phyloP scores from a whole-genome alignment of 129 eudicot species.

The Chrysanthemum seticuspe region DNA sequence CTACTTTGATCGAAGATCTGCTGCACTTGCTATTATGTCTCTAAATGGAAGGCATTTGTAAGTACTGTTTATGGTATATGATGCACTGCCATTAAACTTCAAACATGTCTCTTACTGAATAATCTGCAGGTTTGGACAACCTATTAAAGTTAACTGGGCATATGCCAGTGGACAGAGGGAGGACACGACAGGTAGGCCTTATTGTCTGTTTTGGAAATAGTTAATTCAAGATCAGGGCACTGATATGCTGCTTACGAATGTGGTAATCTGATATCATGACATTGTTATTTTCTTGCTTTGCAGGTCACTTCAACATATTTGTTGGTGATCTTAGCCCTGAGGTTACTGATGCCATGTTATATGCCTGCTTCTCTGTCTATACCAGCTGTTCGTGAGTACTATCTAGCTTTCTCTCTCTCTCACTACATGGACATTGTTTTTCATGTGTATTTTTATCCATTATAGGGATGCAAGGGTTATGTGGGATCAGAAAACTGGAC shows the following conservation, averaged over 20 bases:
- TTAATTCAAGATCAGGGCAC: no score
- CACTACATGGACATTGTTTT: not conserved
- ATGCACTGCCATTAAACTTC: not conserved
- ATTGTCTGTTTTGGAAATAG: not conserved
- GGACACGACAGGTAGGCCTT: conserved; percentile 55
- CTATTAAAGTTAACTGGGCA: conserved; percentile 98
- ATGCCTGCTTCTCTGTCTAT: conserved; percentile 71
- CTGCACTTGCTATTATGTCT: conserved; percentile 66
- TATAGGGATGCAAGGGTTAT: conserved; percentile 87
- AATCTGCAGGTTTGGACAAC: conserved; percentile 84
- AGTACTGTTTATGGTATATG: conserved; percentile 25
- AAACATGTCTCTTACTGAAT: conserved; percentile 14
- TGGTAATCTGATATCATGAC: not conserved
- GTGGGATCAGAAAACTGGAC: conserved; percentile 96
- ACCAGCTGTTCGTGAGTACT: conserved; percentile 74
- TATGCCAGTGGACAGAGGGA: conserved; percentile 96
- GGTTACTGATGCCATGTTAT: conserved; percentile 84
- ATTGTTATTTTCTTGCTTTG: conserved; percentile 17
- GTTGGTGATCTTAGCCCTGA: conserved; percentile 95
- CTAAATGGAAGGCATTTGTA: conserved; percentile 85
- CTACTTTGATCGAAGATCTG: conserved; percentile 78
- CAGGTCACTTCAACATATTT: conserved; percentile 78
- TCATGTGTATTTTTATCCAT: conserved; percentile 14
- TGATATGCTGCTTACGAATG: not conserved
- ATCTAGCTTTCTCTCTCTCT: conserved; percentile 22